These are phyloP conservation scores for Poa annua DNA, from an alignment of 176 grass and related monocot species.

Conservation along the genomic window DNA sequence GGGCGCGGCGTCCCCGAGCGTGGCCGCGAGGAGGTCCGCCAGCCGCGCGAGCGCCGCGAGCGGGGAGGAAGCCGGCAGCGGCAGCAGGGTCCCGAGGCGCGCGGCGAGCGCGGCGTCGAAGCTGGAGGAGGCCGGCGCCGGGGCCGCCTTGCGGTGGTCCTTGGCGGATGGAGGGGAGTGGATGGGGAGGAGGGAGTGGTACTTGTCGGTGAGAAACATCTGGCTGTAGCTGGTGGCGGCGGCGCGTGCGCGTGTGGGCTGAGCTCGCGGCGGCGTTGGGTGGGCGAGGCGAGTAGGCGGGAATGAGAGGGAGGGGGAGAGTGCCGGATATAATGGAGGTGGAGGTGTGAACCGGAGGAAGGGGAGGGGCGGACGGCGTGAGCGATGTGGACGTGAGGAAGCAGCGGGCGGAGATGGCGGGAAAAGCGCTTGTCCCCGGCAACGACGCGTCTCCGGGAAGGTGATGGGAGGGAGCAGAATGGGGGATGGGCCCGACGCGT, in stretches of 20 bases:
- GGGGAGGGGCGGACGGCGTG: slow-evolving; percentile 10
- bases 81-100: slow-evolving; percentile 46
- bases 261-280: slow-evolving; percentile 19
- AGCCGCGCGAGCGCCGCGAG: slow-evolving; percentile 50
- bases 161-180: background rate
- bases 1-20: slow-evolving; percentile 36
- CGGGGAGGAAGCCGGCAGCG: slow-evolving; percentile 44
- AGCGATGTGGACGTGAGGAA: background rate
- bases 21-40: slow-evolving; percentile 56
- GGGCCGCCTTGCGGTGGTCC: background rate
- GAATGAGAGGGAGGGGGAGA: background rate
- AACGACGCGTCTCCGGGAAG: slow-evolving; percentile 50
- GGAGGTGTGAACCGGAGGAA: slow-evolving; percentile 17
- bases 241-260: background rate
- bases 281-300: background rate
- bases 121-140: background rate
- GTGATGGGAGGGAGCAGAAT: background rate
- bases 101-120: slow-evolving; percentile 50
- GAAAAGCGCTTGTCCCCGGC: slow-evolving; percentile 34
- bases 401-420: slow-evolving; percentile 14
- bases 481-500: slow-evolving; percentile 32
- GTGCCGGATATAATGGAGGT: slow-evolving; percentile 32
- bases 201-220: slow-evolving; percentile 80
- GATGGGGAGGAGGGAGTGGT: slow-evolving; percentile 43
- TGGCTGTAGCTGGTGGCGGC: slow-evolving; percentile 1